phyloP scores from a whole-genome alignment of 2,329 filamentous ascomycete species.

The Colletotrichum abscissum region DNA sequence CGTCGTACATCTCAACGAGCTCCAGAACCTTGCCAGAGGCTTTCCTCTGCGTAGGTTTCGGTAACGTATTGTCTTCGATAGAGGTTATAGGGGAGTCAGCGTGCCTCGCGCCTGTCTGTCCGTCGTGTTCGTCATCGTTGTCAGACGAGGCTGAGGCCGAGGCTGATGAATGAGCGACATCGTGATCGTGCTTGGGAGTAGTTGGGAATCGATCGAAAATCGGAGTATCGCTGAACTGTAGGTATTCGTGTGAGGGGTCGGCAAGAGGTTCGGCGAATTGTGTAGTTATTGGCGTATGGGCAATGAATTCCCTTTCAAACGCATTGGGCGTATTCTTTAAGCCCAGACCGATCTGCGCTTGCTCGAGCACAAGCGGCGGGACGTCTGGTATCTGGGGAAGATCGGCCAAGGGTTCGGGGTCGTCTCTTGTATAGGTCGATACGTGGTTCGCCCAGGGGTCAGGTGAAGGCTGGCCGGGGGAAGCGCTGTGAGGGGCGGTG shows the following conservation, averaged over 20 bases:
- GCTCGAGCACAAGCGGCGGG: slow-evolving; percentile 33
- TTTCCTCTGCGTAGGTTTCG: slow-evolving; percentile 8
- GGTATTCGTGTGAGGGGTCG: slow-evolving; percentile 16
- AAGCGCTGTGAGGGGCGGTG: slow-evolving; percentile 45
- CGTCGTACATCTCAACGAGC: slow-evolving; percentile 63
- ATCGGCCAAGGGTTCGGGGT: slow-evolving; percentile 31
- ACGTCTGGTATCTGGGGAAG: slow-evolving; percentile 36
- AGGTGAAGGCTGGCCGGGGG: slow-evolving; percentile 50
- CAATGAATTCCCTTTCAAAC: not conserved
- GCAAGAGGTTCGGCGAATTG: not conserved
- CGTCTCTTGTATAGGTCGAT: slow-evolving; percentile 39
- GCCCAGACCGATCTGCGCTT: not conserved
- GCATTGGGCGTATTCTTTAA: not conserved
- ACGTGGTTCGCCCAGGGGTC: slow-evolving; percentile 55
- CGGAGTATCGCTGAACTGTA: not conserved
- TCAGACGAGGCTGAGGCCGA: slow-evolving; percentile 40
- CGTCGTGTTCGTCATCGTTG: slow-evolving; percentile 38
- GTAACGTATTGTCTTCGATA: slow-evolving; percentile 51
- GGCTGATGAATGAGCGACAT: not conserved
- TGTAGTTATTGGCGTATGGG: not conserved
- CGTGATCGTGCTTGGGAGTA: not conserved
- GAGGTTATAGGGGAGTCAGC: slow-evolving; percentile 57
- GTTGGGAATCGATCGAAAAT: not conserved
- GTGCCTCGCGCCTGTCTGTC: not conserved
- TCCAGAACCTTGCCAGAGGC: slow-evolving; percentile 56